Percentiles rank a stretch among this genome's conserved stretches.
Conservation (phyloP, 139 green algal genomes). For the Coelastrella sp. region DNA sequence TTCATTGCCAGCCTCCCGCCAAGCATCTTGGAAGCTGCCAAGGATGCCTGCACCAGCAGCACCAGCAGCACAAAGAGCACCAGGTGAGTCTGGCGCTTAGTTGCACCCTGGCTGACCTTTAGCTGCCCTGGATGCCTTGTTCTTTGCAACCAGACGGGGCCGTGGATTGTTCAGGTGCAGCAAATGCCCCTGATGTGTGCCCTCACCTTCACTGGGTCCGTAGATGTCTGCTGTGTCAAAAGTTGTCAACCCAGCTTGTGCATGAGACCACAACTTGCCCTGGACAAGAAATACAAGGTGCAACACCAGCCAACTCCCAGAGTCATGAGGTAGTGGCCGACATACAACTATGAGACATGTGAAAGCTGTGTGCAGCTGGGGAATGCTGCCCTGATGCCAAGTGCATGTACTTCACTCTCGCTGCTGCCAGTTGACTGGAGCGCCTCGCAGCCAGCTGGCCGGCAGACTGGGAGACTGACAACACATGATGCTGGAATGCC, state of each 20-base stretch:
- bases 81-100: not conserved
- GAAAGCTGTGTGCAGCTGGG: not conserved
- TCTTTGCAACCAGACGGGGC: not conserved
- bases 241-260: constrained; percentile 70
- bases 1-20: constrained; percentile 33
- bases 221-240: constrained; percentile 87
- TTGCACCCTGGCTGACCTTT: too few relatives aligned
- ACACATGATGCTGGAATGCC: too few relatives aligned
- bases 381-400: not conserved
- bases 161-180: not conserved
- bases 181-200: not conserved
- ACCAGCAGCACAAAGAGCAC: constrained; percentile 1
- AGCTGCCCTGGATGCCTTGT: not conserved
- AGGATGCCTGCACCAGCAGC: constrained; percentile 52
- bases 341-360: not conserved
- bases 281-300: constrained; percentile 39
- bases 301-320: too few relatives aligned
- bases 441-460: too few relatives aligned
- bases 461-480: too few relatives aligned
- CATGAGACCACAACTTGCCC: constrained; percentile 70
- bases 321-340: too few relatives aligned
- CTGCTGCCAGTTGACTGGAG: too few relatives aligned
- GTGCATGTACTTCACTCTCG: not conserved
- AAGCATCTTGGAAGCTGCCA: constrained; percentile 47
- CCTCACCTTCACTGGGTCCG: constrained; percentile 64